These are phyloP conservation scores for Xylaria sp. DNA, from an alignment of 2,329 filamentous ascomycete species.

Conservation along the genomic window DNA sequence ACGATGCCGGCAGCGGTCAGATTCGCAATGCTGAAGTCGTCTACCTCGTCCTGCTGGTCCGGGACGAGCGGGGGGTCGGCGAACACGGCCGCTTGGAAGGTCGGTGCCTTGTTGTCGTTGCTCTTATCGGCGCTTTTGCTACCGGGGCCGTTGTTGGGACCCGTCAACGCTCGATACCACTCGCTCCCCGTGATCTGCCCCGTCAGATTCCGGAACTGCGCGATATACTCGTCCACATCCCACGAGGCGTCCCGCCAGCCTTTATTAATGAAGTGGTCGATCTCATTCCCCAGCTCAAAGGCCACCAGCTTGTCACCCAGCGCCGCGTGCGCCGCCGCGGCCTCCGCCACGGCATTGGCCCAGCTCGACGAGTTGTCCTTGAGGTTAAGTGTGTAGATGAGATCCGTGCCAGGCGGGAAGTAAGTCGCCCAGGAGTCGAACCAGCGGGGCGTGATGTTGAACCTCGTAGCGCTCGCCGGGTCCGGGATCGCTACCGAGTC, in stretches of 20 bases:
- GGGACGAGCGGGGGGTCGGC: constrained; percentile 52
- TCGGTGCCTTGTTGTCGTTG: constrained; percentile 37
- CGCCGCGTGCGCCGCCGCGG: constrained; percentile 46
- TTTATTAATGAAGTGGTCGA: constrained; percentile 53
- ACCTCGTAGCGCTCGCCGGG: constrained; percentile 40
- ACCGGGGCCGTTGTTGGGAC: neutral
- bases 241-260: constrained; percentile 49
- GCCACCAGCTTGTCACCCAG: constrained; percentile 47
- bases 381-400: constrained; percentile 52
- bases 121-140: neutral
- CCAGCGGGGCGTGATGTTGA: constrained; percentile 51
- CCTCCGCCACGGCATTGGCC: constrained; percentile 47
- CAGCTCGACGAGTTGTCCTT: constrained; percentile 48
- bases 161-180: constrained; percentile 45
- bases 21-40: constrained; percentile 52
- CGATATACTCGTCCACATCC: constrained; percentile 48
- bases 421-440: constrained; percentile 49
- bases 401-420: constrained; percentile 48
- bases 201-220: constrained; percentile 50
- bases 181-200: constrained; percentile 46
- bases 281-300: constrained; percentile 53
- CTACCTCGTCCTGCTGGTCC: constrained; percentile 52
- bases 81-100: constrained; percentile 51
- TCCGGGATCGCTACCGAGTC: constrained; percentile 46
- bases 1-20: constrained; percentile 44